phyloP scores from a whole-genome alignment of 345 rosid genomes.

The Heritiera littoralis region DNA sequence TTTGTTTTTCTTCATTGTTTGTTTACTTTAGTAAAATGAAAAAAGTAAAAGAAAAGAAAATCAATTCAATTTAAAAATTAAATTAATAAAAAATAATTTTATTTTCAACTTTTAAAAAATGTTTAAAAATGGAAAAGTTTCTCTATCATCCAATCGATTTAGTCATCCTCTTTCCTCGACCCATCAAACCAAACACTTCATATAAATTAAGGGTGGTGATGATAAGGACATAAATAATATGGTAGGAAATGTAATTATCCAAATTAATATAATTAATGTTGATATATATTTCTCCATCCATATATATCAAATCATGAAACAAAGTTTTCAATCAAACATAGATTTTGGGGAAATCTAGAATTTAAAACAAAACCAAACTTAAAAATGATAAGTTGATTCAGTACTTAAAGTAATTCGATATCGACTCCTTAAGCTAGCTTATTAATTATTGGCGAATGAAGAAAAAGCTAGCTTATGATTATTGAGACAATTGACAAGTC shows the following conservation, averaged over 20 bases:
- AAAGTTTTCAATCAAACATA: slow-evolving; percentile 2
- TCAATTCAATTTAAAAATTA: no score
- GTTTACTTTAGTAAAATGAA: no score
- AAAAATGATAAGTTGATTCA: neutral
- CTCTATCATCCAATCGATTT: neutral
- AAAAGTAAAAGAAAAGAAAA: no score
- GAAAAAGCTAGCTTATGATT: no score
- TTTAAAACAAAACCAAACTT: neutral
- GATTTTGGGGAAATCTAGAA: neutral
- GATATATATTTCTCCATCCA: neutral
- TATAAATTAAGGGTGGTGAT: neutral
- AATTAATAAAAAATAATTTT: no score
- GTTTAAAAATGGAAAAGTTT: neutral
- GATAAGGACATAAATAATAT: neutral
- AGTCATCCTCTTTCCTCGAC: no score
- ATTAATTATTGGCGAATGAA: neutral
- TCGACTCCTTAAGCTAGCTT: neutral
- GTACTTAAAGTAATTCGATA: neutral
- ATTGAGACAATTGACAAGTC: no score
- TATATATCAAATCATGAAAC: neutral
- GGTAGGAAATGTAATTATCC: neutral
- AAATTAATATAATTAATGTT: neutral
- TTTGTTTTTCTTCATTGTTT: no score
- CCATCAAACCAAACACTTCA: no score
- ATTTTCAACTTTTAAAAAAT: no score